Conservation (phyloP, 73 alveolate species). For the Paramecium caudatum region DNA sequence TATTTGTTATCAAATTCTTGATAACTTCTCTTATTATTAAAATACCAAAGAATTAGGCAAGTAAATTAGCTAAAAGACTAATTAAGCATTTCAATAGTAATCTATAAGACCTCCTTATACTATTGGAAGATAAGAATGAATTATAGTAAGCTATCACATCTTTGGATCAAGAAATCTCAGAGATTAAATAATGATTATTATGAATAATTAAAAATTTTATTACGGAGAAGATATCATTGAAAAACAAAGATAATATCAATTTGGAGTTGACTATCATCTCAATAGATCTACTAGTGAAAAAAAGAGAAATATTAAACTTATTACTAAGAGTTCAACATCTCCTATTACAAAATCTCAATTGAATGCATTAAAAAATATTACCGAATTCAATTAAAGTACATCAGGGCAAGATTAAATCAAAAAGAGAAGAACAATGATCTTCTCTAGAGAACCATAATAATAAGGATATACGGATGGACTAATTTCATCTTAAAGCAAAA, state of each 20-base stretch:
- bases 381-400: slow-evolving; percentile 2
- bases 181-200: neutral
- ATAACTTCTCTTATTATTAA: neutral
- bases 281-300: neutral
- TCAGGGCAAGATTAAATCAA: neutral
- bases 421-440: neutral
- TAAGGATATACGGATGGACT: neutral
- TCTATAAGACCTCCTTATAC: neutral
- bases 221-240: slow-evolving; percentile 44
- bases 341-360: neutral
- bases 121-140: neutral
- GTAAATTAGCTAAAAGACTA: neutral
- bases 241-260: neutral
- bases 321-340: neutral
- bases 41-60: neutral
- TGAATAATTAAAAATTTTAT: slow-evolving; percentile 16
- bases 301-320: neutral
- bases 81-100: neutral
- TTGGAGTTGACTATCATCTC: neutral
- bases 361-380: slow-evolving; percentile 10
- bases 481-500: neutral
- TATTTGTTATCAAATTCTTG: neutral
- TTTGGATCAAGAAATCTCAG: neutral
- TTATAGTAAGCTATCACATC: neutral
- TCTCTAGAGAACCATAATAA: neutral